These are phyloP conservation scores for Fomitopsis pulvina DNA, from an alignment of 768 basidiomycete genomes.

Conservation along the genomic window DNA sequence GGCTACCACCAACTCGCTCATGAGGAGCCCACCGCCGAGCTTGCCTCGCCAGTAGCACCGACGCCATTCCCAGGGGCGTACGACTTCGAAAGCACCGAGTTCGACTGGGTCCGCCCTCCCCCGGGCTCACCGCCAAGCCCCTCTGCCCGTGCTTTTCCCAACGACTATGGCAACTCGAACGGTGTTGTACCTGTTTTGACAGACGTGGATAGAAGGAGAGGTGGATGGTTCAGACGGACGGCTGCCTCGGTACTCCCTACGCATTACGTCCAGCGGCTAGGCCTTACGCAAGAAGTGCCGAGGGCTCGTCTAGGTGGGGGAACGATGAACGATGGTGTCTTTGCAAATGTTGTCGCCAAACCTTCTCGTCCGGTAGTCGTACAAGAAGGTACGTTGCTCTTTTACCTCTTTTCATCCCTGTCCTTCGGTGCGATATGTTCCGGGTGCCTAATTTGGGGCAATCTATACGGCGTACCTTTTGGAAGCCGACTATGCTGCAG, in stretches of 20 bases:
- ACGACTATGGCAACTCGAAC: constrained; percentile 69
- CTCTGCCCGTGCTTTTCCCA: constrained; percentile 59
- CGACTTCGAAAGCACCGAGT: constrained; percentile 78
- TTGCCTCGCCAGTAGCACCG: constrained; percentile 40
- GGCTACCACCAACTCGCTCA: constrained; percentile 17
- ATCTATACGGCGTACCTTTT: no score
- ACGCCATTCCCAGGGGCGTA: constrained; percentile 36
- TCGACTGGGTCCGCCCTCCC: constrained; percentile 61
- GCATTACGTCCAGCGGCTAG: constrained; percentile 39
- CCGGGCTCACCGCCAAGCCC: constrained; percentile 73
- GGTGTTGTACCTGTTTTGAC: constrained; percentile 50
- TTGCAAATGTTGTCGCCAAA: constrained; percentile 92
- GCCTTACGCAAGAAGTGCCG: constrained; percentile 33
- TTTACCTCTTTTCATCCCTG: neutral
- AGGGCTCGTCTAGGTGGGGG: constrained; percentile 56
- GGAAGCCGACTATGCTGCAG: no score
- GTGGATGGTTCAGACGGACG: constrained; percentile 52
- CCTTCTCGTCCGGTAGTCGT: constrained; percentile 52
- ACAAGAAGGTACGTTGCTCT: constrained; percentile 50
- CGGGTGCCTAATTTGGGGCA: neutral
- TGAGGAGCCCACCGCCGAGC: constrained; percentile 11
- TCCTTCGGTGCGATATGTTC: neutral
- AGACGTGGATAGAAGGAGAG: constrained; percentile 19
- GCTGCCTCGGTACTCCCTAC: constrained; percentile 49
- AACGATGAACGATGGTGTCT: constrained; percentile 82